These are phyloP conservation scores for Vickermania ingenoplastis DNA, from an alignment of 208 protist genomes.

Conservation along the genomic window DNA sequence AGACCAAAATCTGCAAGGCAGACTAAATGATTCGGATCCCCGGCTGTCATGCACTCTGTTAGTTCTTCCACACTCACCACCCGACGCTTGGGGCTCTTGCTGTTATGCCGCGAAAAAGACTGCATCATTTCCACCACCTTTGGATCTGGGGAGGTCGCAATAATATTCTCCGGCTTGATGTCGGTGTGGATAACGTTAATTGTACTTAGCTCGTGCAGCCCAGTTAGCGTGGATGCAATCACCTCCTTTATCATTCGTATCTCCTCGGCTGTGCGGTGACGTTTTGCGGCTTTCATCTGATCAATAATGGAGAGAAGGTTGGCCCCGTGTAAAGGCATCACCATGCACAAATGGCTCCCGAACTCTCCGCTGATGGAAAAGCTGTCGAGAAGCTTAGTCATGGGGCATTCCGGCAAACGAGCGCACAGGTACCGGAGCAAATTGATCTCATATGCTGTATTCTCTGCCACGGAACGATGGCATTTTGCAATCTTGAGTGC, in stretches of 20 bases:
- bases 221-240: conserved; percentile 48
- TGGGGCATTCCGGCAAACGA: conserved; percentile 11
- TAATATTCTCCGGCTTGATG: conserved; percentile 88
- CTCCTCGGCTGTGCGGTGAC: conserved; percentile 39
- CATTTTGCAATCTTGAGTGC: conserved; percentile 83
- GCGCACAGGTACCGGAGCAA: conserved; percentile 52
- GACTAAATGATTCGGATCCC: conserved; percentile 32
- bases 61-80: conserved; percentile 17
- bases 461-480: conserved; percentile 31
- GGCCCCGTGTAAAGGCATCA: conserved; percentile 69
- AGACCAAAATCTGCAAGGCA: conserved; percentile 74
- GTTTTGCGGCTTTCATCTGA: conserved; percentile 29
- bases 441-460: conserved; percentile 65
- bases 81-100: conserved; percentile 9
- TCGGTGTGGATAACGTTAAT: conserved; percentile 87
- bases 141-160: conserved; percentile 56
- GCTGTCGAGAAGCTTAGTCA: conserved; percentile 64
- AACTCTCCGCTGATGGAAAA: conserved; percentile 38
- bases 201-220: conserved; percentile 53
- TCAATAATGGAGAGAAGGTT: conserved; percentile 82
- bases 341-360: conserved; percentile 57
- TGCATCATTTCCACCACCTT: conserved; percentile 54
- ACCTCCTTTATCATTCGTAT: conserved; percentile 73
- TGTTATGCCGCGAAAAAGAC: conserved; percentile 32
- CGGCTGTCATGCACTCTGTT: neutral